Conservation (phyloP, 1,139 yeast species). For the Yamadazyma friedrichii region DNA sequence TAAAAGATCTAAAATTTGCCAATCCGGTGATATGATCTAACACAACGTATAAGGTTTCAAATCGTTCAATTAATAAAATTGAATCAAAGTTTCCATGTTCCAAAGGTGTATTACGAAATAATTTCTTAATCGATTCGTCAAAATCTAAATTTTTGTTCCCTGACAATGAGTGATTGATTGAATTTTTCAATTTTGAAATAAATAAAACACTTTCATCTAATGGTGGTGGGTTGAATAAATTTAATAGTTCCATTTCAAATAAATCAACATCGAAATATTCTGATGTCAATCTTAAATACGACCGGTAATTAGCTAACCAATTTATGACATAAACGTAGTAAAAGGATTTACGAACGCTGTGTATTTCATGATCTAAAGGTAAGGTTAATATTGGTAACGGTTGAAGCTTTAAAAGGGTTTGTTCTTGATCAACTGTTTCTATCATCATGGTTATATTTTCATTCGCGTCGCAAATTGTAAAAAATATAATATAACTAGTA, state of each 20-base stretch:
- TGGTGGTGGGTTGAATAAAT: constrained; percentile 37
- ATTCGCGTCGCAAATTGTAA: not conserved
- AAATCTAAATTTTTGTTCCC: constrained; percentile 13
- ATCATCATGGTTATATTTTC: constrained; percentile 4
- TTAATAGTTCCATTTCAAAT: constrained; percentile 53
- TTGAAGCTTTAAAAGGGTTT: constrained; percentile 11
- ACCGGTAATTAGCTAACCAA: constrained; percentile 51
- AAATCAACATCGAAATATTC: constrained; percentile 55
- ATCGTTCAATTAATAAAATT: constrained; percentile 42
- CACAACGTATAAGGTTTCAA: constrained; percentile 44
- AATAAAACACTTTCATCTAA: constrained; percentile 33
- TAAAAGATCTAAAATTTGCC: constrained; percentile 39
- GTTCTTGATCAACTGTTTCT: constrained; percentile 12
- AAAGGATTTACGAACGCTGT: constrained; percentile 25
- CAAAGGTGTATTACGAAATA: constrained; percentile 45
- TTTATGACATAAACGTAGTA: constrained; percentile 47
- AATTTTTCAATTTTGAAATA: constrained; percentile 39
- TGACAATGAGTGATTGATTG: constrained; percentile 28
- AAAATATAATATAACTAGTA: too few species aligned
- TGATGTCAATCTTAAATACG: constrained; percentile 39
- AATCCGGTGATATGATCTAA: constrained; percentile 37
- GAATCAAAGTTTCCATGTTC: constrained; percentile 30
- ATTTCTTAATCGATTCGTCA: constrained; percentile 15
- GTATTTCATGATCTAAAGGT: constrained; percentile 11
- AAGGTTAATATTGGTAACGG: constrained; percentile 15